phyloP scores from a whole-genome alignment of 2,329 filamentous ascomycete genomes.

The Xylaria sp. region DNA sequence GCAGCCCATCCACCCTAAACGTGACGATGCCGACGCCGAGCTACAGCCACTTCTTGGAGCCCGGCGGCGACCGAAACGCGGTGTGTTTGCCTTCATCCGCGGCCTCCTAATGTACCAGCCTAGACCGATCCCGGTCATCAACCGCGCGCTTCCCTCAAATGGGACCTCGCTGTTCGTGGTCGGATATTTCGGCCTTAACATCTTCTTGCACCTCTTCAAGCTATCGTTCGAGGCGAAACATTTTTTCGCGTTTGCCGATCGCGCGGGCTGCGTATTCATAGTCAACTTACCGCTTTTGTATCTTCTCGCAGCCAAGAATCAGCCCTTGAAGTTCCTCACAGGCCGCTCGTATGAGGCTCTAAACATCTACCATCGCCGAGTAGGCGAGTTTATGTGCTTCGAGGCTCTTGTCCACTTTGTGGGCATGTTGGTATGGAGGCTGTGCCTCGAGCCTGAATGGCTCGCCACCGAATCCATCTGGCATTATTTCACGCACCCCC shows the following conservation, averaged over 20 bases:
- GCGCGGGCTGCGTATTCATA: conserved; percentile 64
- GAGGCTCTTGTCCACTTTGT: conserved; percentile 66
- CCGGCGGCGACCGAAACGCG: conserved; percentile 7
- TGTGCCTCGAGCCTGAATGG: conserved; percentile 60
- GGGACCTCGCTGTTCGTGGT: conserved; percentile 63
- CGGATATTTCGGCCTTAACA: conserved; percentile 63
- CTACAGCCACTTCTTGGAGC: conserved; percentile 50
- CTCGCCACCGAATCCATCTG: conserved; percentile 55
- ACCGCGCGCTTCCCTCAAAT: conserved; percentile 68
- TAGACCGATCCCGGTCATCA: conserved; percentile 64
- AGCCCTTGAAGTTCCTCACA: conserved; percentile 69
- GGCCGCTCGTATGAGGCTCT: conserved; percentile 74
- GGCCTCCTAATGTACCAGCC: conserved; percentile 67
- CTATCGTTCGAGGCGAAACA: conserved; percentile 60
- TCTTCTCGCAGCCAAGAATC: conserved; percentile 73
- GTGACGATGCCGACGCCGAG: conserved; percentile 50
- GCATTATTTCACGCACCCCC: conserved; percentile 62
- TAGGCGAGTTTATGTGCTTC: conserved; percentile 72
- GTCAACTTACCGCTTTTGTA: conserved; percentile 66
- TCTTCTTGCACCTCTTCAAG: conserved; percentile 67
- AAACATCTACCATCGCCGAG: conserved; percentile 72
- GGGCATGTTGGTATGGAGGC: conserved; percentile 68
- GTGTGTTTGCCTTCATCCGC: conserved; percentile 18
- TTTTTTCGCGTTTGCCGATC: conserved; percentile 68
- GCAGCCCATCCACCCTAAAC: conserved; percentile 38